A percentile compares a stretch with the other conserved stretches of the same genome.
Conservation (phyloP, 192 early-diverging fungal species). For the Jimgerdemannia flammicorona region DNA sequence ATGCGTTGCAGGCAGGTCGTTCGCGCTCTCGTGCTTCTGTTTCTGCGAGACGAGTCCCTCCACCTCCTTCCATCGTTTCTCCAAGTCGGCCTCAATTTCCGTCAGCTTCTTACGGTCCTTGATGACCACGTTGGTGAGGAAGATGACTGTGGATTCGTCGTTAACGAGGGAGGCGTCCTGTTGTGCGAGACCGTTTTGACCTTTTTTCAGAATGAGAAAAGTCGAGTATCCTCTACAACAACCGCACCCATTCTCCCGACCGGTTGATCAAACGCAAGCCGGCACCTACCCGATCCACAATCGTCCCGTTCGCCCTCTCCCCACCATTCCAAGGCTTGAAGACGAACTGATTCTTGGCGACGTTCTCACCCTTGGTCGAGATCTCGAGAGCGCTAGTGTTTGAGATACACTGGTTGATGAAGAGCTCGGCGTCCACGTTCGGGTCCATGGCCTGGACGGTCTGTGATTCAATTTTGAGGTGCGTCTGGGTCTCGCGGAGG, state of each 20-base stretch:
- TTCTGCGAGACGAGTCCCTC: conserved; percentile 37
- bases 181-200: not conserved
- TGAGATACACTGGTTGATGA: conserved; percentile 36
- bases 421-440: conserved; percentile 44
- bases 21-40: conserved; percentile 49
- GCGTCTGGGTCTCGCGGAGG: conserved; percentile 27
- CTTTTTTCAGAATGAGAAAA: conserved; percentile 3
- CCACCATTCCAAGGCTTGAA: conserved; percentile 35
- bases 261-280: not conserved
- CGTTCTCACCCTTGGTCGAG: conserved; percentile 2
- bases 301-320: conserved; percentile 8
- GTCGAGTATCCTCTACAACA: not conserved
- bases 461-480: conserved; percentile 2
- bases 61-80: conserved; percentile 43
- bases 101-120: conserved; percentile 49
- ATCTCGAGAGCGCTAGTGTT: conserved; percentile 12
- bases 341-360: conserved; percentile 6
- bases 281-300: conserved; percentile 23
- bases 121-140: conserved; percentile 62
- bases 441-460: conserved; percentile 44
- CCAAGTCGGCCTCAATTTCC: conserved; percentile 46
- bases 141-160: conserved; percentile 58
- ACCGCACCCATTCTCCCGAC: no score
- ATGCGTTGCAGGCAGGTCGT: conserved; percentile 12
- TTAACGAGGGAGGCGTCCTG: conserved; percentile 42